Evolutionary conservation across 2,329 filamentous ascomycete genomes (phyloP), one percentile per base, ranked within the genome.

Genomic region (Sporothrix inflata): DNA sequence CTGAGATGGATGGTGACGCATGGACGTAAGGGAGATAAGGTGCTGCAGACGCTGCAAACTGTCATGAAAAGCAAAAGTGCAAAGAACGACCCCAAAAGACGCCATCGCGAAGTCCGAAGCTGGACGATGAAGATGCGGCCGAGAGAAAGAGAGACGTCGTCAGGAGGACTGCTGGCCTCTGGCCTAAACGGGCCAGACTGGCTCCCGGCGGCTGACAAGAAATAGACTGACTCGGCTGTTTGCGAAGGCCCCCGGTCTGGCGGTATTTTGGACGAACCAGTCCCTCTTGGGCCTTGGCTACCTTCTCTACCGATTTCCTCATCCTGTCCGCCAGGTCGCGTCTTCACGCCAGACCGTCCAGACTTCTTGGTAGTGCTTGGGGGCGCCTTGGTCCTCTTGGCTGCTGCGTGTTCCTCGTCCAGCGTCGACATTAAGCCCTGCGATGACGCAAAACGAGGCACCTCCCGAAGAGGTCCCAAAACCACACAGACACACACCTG

Each of bases 371-470:
- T 7, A 1, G 27, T 6, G 34, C 21, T 6, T 42, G 27, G 30
- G 14, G 2, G 6, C 14, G 53, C 16, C 53, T 34, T 57, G 53
- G 27, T 19, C 16, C 5, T 57, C 27, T 57, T 34, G 53, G 53
- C 27, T 30, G 24, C n/a, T 19, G 42, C 8, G 40, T 67, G 9
- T 34, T 67, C 24, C 45, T 51, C 2, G 55, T 19, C 16, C 47
- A 16, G 42, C 57, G 21, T 72, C 72, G 69, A 73, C 69, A 73
- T 73, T 14, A 16, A 51, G 40, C 45, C 65, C 60, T 21, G 38
- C 69, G 14, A 73, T 73, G 72, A 68, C 69, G 72, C 57, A 66
- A 73, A 60, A 4, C 4, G 38, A 14, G 5, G n/a, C 3, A 7
- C 19, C n/a, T 40, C 5, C 5, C 30, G 21, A 5, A 63, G 16